A percentile compares a stretch with the other conserved stretches of the same genome.
These are phyloP conservation scores for Microbotryum scabiosae DNA, from an alignment of 1,284 basidiomycete genomes.

Conservation along the genomic window DNA sequence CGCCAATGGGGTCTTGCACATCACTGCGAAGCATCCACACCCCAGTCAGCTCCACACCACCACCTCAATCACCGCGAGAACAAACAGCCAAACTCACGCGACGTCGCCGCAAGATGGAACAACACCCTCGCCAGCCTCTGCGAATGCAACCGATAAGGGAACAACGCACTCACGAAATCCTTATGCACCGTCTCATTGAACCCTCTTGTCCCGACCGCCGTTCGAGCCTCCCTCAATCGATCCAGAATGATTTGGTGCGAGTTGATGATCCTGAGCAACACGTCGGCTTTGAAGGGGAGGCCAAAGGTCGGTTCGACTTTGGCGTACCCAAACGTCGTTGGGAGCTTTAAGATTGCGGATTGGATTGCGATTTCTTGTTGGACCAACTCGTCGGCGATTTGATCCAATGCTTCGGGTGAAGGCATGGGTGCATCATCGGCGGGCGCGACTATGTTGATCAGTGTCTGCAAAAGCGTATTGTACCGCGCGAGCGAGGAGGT, in stretches of 20 bases:
- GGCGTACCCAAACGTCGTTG: constrained; percentile 22
- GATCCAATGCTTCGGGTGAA: constrained; percentile 13
- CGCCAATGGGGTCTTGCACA: constrained; percentile 21
- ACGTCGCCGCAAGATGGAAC: constrained; percentile 22
- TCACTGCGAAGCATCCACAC: background rate
- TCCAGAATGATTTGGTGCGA: constrained; percentile 24
- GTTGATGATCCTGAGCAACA: constrained; percentile 19
- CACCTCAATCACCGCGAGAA: too few species aligned
- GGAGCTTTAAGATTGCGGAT: constrained; percentile 13
- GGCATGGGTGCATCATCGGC: constrained; percentile 21
- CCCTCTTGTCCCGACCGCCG: constrained; percentile 17
- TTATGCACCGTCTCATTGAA: constrained; percentile 20
- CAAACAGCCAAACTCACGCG: background rate
- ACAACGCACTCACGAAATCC: constrained; percentile 22
- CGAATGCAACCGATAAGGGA: constrained; percentile 26
- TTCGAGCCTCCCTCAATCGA: constrained; percentile 16
- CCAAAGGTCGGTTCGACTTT: constrained; percentile 22
- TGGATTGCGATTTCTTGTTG: constrained; percentile 23
- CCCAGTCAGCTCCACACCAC: background rate
- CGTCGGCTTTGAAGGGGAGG: constrained; percentile 18
- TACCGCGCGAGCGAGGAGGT: constrained; percentile 23
- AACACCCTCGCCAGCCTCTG: constrained; percentile 21
- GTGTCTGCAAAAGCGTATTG: constrained; percentile 25
- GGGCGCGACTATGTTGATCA: constrained; percentile 23
- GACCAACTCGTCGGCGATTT: constrained; percentile 17